Conservation (phyloP, 1,139 yeast genomes). For the Fermentozyma sake region DNA sequence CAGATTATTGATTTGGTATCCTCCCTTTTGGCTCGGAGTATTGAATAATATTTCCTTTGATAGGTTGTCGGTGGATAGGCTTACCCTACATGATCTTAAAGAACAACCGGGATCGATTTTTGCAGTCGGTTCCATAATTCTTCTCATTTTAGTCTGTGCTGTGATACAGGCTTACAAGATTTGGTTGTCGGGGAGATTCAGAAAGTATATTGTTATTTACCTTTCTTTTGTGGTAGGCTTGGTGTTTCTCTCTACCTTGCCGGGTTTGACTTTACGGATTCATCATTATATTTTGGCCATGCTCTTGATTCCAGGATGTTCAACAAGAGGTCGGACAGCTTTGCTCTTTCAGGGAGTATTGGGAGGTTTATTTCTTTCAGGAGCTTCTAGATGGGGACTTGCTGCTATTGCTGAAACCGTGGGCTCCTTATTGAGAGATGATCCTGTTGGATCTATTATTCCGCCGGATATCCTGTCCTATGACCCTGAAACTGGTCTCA, state of each 20-base stretch:
- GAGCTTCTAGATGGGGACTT: conserved; percentile 89
- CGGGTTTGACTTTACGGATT: conserved; percentile 70
- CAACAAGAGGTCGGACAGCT: conserved; percentile 70
- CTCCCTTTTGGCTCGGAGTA: conserved; percentile 80
- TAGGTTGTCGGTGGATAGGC: conserved; percentile 78
- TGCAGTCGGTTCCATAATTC: conserved; percentile 52
- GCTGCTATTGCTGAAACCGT: conserved; percentile 85
- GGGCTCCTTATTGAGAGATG: conserved; percentile 63
- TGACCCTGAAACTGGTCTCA: conserved; percentile 25
- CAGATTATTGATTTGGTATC: conserved; percentile 66
- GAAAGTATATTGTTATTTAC: conserved; percentile 53
- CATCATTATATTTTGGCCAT: conserved; percentile 89
- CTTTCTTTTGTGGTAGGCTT: conserved; percentile 43
- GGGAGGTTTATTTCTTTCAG: conserved; percentile 76
- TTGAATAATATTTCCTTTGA: conserved; percentile 87
- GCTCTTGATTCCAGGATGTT: conserved; percentile 79
- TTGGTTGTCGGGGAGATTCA: conserved; percentile 77
- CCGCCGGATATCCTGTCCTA: conserved; percentile 53
- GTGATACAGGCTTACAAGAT: conserved; percentile 71
- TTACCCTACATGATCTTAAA: conserved; percentile 65
- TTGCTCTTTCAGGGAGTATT: conserved; percentile 77
- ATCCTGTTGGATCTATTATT: conserved; percentile 58
- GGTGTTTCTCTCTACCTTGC: conserved; percentile 45
- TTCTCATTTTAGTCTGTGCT: conserved; percentile 49
- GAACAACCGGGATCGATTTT: conserved; percentile 73